Evolutionary conservation across 2,329 filamentous ascomycete genomes (phyloP), one percentile per base, ranked within the genome.

Genomic region (Aspergillus proliferans): DNA sequence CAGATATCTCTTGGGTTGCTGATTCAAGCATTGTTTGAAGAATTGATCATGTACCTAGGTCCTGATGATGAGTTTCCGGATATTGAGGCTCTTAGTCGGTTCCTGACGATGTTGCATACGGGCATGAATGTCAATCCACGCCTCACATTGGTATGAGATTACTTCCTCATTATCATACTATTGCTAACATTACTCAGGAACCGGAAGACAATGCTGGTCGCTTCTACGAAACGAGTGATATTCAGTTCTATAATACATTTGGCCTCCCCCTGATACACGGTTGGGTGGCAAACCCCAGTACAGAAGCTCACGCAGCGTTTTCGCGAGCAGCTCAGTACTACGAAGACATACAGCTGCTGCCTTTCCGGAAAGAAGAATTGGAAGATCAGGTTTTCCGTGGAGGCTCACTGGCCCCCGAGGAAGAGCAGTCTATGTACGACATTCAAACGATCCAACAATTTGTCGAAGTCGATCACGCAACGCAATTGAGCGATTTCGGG

Each of bases 111-210:
- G 41, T 74, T 98, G 2, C 89, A 96, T 59, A 97, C 91, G 0
- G 93, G 93, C 34, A 95, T 98, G 88, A 98, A 97, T 61, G 92
- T 97, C 49, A 98, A 98, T 56, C 93, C 93, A 2, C 83, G 87
- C 18, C 93, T 95, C 55, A 78, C 94, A 6, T 79, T 88, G 2
- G 77, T 67, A 60, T 51, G 15, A 4, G 55, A 42, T 45, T 28
- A 12, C n/a, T 34, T 14, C 24, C 43, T 44, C 18, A 14, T 33
- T 43, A 1, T 28, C 4, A 30, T 2, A 45, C 19, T 75, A 80
- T 5, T 79, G 78, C 0, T 60, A 46, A 62, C 46, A 22, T 15
- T 19, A 38, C 30, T 3, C 47, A 66, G 70, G 65, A 62, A 58
- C 60, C 64, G 1, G 53, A 57, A 40, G 54, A 65, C 45, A 61